Evolutionary conservation across 495 filamentous ascomycete genomes (phyloP).

Genomic region (Aspergillus conjunctus): DNA sequence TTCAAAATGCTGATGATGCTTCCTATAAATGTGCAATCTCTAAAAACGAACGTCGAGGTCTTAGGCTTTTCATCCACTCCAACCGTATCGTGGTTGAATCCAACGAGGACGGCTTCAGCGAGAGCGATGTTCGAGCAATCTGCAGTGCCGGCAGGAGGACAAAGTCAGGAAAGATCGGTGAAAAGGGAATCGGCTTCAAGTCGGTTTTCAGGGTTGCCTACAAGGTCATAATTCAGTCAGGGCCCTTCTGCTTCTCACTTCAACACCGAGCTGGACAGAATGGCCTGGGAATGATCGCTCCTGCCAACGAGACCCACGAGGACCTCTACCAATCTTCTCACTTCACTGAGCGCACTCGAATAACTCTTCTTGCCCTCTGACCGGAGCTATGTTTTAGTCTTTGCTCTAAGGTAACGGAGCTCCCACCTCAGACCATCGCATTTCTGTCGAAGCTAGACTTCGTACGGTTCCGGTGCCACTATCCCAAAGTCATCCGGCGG

Average conservation of each 20-base stretch:
- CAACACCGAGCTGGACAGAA: conserved; percentile 10
- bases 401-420: background rate
- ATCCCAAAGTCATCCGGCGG: background rate
- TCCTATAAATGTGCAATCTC: conserved; percentile 4
- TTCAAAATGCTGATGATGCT: conserved; percentile 11
- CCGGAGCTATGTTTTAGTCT: background rate
- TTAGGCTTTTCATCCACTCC: background rate
- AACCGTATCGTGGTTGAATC: conserved; percentile 5
- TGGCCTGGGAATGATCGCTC: conserved; percentile 9
- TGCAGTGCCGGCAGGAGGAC: conserved; percentile 3
- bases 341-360: conserved; percentile 6
- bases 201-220: conserved; percentile 3
- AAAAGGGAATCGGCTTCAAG: conserved; percentile 11
- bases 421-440: conserved; percentile 2
- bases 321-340: background rate
- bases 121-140: conserved; percentile 16
- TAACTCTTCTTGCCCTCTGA: background rate
- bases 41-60: background rate
- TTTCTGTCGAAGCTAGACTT: conserved; percentile 7
- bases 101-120: conserved; percentile 12
- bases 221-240: conserved; percentile 12
- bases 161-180: conserved; percentile 6
- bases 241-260: conserved; percentile 15
- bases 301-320: conserved; percentile 7
- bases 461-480: background rate